Base-by-base conservation (phyloP, 192 early-diverging fungal genomes). In the Linderina pennispora region DNA sequence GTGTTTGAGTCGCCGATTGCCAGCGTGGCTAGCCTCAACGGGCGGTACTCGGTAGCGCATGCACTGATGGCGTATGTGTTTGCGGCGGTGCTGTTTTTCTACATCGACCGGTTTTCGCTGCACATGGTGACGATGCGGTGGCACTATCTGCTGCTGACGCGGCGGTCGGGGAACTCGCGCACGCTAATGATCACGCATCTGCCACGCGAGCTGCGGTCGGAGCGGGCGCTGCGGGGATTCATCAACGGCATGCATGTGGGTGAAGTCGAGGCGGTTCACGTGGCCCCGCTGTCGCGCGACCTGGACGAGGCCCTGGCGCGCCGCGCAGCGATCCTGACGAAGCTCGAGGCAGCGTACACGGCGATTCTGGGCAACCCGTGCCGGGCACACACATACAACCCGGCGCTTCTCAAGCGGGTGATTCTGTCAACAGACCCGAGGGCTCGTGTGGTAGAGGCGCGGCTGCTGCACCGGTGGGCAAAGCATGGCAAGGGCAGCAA, bases 341-440 rank as follows among this genome's bases (percentile, higher is more conserved):
- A 57, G 25, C 57, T 87, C 8, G 87, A 89, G 43, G 20, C 28
- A 1, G 76, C 65, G 2, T 86, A 81, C 32, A 58, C 71, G 2
- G 28, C 62, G 17, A 76, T 77, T 15, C 79, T 82, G 45, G 83
- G 84, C 8, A 89, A 89, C 46, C 87, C 87, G 1, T 87, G 83
- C 24, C 41, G 61, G 19, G 75, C 80, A 15, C 76, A 59, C 34
- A 58, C 62, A 7, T 87, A 89, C 60, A 69, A 89, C 50, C 79
- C 82, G 1, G 76, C 40, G 20, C 48, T 63, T 28, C 65, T 75
- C 4, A 50, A 49, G 23, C 55, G 60, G 10, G 50, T 65, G 18
- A 52, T 60, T 18, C 46, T 69, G 35, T 53, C 59, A 0, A 44
- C 58, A 5, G 37, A 43, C 1, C 55, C 48, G 13, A 50, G 61